phyloP scores from a whole-genome alignment of 805 yeast genomes.

The Starmerella riodocensis region DNA sequence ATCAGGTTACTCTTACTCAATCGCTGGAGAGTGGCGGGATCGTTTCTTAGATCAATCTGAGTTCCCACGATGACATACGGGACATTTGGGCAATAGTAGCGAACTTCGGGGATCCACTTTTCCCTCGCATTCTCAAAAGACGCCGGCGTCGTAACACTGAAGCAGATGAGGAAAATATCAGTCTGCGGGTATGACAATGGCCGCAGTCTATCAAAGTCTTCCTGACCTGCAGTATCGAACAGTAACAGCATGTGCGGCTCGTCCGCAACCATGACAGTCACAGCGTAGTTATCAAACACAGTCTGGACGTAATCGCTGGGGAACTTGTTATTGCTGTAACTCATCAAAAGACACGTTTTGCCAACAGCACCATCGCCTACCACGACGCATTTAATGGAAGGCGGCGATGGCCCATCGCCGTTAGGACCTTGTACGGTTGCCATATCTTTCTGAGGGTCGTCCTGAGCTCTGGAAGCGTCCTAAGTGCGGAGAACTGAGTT shows the following conservation, averaged over 20 bases:
- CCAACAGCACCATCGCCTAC: conserved; percentile 99
- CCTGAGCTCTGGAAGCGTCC: too few relatives aligned
- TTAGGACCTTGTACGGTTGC: conserved; percentile 11
- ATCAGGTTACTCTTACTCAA: conserved; percentile 79
- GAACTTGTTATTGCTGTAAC: conserved; percentile 91
- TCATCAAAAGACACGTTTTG: conserved; percentile 84
- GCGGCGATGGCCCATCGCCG: conserved; percentile 17
- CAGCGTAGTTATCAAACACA: conserved; percentile 68
- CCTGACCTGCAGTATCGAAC: conserved; percentile 98
- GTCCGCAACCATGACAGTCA: conserved; percentile 61
- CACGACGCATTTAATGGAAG: conserved; percentile 71
- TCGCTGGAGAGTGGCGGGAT: conserved; percentile 78
- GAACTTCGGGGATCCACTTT: conserved; percentile 98
- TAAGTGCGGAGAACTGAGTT: too few relatives aligned
- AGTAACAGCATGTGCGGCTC: conserved; percentile 96
- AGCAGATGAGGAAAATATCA: conserved; percentile 90
- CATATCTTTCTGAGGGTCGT: too few relatives aligned
- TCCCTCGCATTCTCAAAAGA: conserved; percentile 94
- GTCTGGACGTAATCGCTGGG: conserved; percentile 98
- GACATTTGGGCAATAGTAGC: conserved; percentile 95
- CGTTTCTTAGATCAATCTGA: conserved; percentile 88
- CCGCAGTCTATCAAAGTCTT: conserved; percentile 94
- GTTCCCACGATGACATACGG: conserved; percentile 96
- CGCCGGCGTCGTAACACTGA: conserved; percentile 93
- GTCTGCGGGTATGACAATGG: conserved; percentile 96